Percentiles rank a stretch among this genome's conserved stretches.
phyloP scores from a whole-genome alignment of 176 grass and related monocot genomes.

The Canna indica region DNA sequence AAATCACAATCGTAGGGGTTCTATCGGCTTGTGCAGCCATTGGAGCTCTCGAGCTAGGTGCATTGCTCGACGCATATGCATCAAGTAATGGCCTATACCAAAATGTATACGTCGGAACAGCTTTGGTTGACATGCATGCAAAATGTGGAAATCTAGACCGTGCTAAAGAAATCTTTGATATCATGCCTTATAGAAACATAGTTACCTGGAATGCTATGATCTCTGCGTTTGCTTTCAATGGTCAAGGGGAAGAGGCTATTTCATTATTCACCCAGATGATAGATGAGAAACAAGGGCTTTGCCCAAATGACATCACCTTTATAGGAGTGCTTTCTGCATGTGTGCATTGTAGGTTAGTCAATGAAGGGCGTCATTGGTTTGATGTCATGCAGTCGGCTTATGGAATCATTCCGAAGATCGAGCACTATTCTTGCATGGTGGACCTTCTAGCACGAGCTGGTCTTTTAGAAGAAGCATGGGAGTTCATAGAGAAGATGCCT shows the following conservation, averaged over 20 bases:
- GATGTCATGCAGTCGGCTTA: conserved; percentile 38
- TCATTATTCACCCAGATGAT: conserved; percentile 56
- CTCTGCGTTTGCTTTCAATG: conserved; percentile 59
- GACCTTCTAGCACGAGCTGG: conserved; percentile 68
- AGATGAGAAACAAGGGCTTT: conserved; percentile 26
- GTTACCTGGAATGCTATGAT: conserved; percentile 85
- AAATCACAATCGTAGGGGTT: conserved; percentile 73
- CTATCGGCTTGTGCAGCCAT: conserved; percentile 61
- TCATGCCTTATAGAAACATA: conserved; percentile 50
- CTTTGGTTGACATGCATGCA: conserved; percentile 77
- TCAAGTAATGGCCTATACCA: conserved; percentile 32
- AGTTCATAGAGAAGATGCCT: conserved; percentile 53
- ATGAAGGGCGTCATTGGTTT: conserved; percentile 55
- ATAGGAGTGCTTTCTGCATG: conserved; percentile 71
- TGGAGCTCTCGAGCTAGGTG: conserved; percentile 69
- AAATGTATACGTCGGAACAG: conserved; percentile 75
- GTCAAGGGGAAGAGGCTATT: conserved; percentile 45
- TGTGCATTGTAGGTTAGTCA: conserved; percentile 60
- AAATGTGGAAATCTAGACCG: conserved; percentile 62
- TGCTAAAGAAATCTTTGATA: conserved; percentile 46
- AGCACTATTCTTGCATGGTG: conserved; percentile 87
- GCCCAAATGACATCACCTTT: conserved; percentile 55
- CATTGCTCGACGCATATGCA: conserved; percentile 45
- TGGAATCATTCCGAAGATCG: conserved; percentile 44
- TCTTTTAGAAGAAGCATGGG: conserved; percentile 67